Base-by-base conservation (phyloP, 1,139 yeast genomes). In the Hanseniaspora uvarum region DNA sequence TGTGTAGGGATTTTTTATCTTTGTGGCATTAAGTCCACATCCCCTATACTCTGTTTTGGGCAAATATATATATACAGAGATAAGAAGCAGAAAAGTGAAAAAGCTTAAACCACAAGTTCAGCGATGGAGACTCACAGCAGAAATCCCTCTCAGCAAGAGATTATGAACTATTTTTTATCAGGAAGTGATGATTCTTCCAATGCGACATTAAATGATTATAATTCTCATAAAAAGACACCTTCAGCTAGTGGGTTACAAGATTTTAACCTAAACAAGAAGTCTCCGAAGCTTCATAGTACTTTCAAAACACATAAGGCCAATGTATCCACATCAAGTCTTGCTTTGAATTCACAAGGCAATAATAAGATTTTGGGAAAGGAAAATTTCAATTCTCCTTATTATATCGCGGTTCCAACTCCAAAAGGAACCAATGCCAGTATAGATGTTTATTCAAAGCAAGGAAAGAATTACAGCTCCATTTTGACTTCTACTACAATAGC, bases 331-430 rank as follows among this genome's bases (percentile, higher is more conserved):
- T 49, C 53, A 14, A 41, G 21, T 21, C 33, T 41, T 18, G 7
- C 40, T 21, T 8, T 30, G 10, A 38, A 4, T 19, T 7, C 41
- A 12, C 11, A 8, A 11, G 58, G 55, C 30, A 59, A 56, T 28
- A 59, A 58, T 5, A 55, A 56, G 14, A 63, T 70, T 24, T 56
- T 69, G 26, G 72, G 72, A 4, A 65, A 64, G 53, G 61, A 66
- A 0, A 64, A 70, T 55, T 61, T 61, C 24, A 58, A 61, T 48
- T 70, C 73, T 1, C 73, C 74, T 0, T 70, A 63, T 56, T 64
- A 63, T 56, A 59, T 70, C 12, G 60, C 65, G 16, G 69, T 70
- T 1, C 73, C 74, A 0, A 61, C 65, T 3, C 70, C 70, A 19
- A 57, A 55, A 41, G 61, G 61, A 24, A 51, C 58, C 3, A 41